These are phyloP conservation scores for Salinomyces thailandicus DNA, from an alignment of 2,329 filamentous ascomycete species.

Conservation along the genomic window DNA sequence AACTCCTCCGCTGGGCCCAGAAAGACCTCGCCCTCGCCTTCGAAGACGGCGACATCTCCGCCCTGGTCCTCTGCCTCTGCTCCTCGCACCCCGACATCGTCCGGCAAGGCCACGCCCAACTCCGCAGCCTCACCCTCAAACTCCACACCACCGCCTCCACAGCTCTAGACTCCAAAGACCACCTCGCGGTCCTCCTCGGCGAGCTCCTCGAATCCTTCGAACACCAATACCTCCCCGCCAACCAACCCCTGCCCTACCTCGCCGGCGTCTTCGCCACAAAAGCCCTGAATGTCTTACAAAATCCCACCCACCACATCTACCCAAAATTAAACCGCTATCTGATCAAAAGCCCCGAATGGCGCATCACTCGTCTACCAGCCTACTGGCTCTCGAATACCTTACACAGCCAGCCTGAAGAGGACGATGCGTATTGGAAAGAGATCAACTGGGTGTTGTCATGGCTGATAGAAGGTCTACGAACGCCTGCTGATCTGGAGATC, in stretches of 20 bases:
- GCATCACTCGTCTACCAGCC: constrained; percentile 43
- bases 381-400: constrained; percentile 61
- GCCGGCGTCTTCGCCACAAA: constrained; percentile 65
- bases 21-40: constrained; percentile 71
- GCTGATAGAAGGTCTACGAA: constrained; percentile 57
- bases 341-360: constrained; percentile 67
- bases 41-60: constrained; percentile 62
- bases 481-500: constrained; percentile 47
- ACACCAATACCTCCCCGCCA: constrained; percentile 39
- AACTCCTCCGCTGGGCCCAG: constrained; percentile 54
- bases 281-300: constrained; percentile 57
- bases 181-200: constrained; percentile 67
- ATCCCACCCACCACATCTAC: constrained; percentile 74
- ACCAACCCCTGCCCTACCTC: constrained; percentile 51
- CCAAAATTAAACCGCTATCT: constrained; percentile 78
- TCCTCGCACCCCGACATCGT: constrained; percentile 67
- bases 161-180: constrained; percentile 62
- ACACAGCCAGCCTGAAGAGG: constrained; percentile 60
- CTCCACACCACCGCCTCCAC: constrained; percentile 54
- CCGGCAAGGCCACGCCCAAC: constrained; percentile 61
- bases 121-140: constrained; percentile 51
- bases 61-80: constrained; percentile 63
- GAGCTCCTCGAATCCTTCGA: constrained; percentile 63
- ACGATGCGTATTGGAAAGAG: constrained; percentile 63
- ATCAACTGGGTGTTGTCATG: constrained; percentile 64